Conservation (phyloP, 1,284 basidiomycete genomes). For the Fomitopsis pinicola region DNA sequence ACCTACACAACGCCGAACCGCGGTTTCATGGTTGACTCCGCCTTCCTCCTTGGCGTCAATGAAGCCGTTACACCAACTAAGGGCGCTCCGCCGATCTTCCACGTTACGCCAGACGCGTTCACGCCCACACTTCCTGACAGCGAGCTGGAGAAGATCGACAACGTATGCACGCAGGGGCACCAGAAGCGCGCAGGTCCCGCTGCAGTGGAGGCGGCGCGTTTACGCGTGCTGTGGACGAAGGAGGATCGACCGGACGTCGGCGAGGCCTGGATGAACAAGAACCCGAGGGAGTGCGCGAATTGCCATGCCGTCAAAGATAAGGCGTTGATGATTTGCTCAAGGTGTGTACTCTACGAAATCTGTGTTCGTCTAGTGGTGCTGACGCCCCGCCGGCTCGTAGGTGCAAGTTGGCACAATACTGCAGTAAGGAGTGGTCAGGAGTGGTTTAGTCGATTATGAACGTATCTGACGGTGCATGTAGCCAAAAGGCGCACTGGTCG, state of each 20-base stretch:
- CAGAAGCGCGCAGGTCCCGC: not conserved
- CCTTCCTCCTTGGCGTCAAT: not conserved
- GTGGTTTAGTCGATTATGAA: not conserved
- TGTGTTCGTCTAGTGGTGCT: too few relatives aligned
- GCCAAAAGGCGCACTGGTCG: not conserved
- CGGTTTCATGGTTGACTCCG: not conserved
- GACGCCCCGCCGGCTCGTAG: not conserved
- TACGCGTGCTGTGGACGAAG: not conserved
- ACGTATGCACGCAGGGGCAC: not conserved
- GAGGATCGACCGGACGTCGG: not conserved
- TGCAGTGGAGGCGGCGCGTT: not conserved
- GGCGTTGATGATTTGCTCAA: not conserved
- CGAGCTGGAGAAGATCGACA: not conserved
- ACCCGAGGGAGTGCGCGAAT: not conserved
- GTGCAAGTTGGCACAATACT: not conserved
- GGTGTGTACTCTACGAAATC: not conserved
- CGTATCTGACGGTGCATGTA: not conserved
- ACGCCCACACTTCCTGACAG: not conserved
- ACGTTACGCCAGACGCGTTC: not conserved
- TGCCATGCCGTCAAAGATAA: not conserved
- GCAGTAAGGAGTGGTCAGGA: not conserved
- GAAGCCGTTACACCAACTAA: too few relatives aligned
- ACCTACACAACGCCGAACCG: not conserved
- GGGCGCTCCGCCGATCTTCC: not conserved
- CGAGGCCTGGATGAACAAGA: not conserved